A percentile compares a stretch with the other conserved stretches of the same genome.
These are phyloP conservation scores for Hanseniaspora nectarophila DNA, from an alignment of 805 yeast genomes.

Conservation along the genomic window DNA sequence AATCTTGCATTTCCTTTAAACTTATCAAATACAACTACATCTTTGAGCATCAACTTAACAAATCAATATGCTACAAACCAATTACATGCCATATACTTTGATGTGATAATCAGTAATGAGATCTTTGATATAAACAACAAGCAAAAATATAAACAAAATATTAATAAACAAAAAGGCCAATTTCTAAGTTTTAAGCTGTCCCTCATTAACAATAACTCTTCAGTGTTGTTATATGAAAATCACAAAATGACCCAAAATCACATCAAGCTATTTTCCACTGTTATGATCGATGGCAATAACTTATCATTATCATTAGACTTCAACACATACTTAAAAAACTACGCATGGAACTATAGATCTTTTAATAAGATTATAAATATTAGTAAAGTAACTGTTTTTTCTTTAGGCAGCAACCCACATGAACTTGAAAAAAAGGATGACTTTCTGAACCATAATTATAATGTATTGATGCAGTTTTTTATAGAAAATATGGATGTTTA, in stretches of 20 bases:
- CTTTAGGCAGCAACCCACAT: neutral
- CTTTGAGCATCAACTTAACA: neutral
- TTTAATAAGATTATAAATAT: neutral
- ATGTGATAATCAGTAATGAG: neutral
- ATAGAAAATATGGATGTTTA: neutral
- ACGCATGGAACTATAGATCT: slow-evolving; percentile 1
- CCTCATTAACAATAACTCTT: neutral
- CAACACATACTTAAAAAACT: neutral
- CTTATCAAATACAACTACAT: neutral
- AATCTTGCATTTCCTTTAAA: neutral
- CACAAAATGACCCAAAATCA: neutral
- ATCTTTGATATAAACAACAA: neutral
- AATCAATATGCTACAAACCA: neutral
- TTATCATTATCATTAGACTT: neutral
- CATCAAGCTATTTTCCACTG: neutral
- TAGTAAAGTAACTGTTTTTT: neutral
- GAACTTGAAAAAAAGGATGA: neutral
- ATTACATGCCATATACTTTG: neutral
- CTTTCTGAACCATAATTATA: neutral
- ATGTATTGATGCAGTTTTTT: neutral
- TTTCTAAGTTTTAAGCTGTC: neutral
- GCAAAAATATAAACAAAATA: neutral
- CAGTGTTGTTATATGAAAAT: neutral
- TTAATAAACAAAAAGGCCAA: neutral
- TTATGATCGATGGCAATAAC: neutral